These are phyloP conservation scores for Maudiozyma pseudohumilis DNA, from an alignment of 805 yeast genomes.

Conservation along the genomic window DNA sequence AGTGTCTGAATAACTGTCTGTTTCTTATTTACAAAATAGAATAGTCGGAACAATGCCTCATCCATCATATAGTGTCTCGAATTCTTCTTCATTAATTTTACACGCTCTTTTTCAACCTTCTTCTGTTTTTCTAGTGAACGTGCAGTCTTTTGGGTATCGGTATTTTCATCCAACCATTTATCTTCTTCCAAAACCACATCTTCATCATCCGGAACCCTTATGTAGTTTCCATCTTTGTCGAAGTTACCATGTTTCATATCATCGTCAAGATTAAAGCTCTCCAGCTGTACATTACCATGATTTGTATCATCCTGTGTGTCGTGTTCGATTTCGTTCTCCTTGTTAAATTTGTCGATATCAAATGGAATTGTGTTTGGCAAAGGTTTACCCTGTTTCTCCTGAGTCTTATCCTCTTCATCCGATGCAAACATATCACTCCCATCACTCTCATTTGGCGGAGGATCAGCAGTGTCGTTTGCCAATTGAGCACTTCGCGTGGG, in stretches of 20 bases:
- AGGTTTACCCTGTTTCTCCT: background rate
- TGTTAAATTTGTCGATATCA: conserved; percentile 23
- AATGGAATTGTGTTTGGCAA: conserved; percentile 5
- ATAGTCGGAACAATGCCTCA: conserved; percentile 27
- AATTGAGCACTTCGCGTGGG: background rate
- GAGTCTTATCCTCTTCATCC: conserved; percentile 3
- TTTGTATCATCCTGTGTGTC: background rate
- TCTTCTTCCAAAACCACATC: conserved; percentile 18
- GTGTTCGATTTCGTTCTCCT: conserved; percentile 3
- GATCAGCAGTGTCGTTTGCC: background rate
- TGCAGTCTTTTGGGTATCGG: conserved; percentile 7
- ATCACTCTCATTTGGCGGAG: background rate
- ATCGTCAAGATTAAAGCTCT: conserved; percentile 41
- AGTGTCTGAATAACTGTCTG: conserved; percentile 43
- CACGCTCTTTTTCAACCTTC: conserved; percentile 12
- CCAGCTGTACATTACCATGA: conserved; percentile 16
- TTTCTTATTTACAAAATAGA: conserved; percentile 33
- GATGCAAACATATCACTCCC: conserved; percentile 5
- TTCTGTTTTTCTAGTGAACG: conserved; percentile 10
- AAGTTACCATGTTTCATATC: conserved; percentile 42
- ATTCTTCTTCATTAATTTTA: conserved; percentile 13
- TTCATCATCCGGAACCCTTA: conserved; percentile 27
- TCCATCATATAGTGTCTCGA: conserved; percentile 18
- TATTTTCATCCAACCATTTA: conserved; percentile 19
- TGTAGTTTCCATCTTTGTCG: conserved; percentile 42